A percentile compares a stretch with the other conserved stretches of the same genome.
Evolutionary conservation across 148 eudicot species (phyloP).

Genomic region (Camellia granthamiana): DNA sequence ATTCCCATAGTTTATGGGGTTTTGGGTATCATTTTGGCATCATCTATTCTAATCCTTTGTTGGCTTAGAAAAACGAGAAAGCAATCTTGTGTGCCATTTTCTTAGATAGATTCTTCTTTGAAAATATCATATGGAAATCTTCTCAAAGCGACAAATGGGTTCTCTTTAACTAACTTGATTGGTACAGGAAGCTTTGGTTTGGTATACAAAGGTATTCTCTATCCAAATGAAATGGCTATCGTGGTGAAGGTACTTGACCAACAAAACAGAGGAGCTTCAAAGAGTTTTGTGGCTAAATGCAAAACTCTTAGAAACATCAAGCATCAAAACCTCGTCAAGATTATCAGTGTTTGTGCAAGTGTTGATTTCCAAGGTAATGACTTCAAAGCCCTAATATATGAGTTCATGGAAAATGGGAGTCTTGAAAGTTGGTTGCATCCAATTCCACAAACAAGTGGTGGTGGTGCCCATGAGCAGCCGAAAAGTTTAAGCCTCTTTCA

Average conservation of each 20-base stretch:
- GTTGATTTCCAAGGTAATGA: too few relatives aligned
- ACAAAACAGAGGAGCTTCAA: slow-evolving; percentile 21
- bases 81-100: neutral
- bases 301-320: too few relatives aligned
- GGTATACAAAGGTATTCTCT: slow-evolving; percentile 25
- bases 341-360: too few relatives aligned
- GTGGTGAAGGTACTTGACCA: slow-evolving; percentile 30
- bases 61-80: neutral
- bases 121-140: slow-evolving; percentile 24
- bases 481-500: too few relatives aligned
- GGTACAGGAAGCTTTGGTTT: slow-evolving; percentile 27
- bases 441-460: too few relatives aligned
- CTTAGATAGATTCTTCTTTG: neutral
- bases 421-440: too few relatives aligned
- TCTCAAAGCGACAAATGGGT: slow-evolving; percentile 22
- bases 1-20: slow-evolving; percentile 2
- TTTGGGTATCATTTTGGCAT: neutral
- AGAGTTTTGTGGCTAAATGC: neutral
- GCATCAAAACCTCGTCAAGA: too few relatives aligned
- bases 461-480: too few relatives aligned
- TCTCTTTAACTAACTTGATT: slow-evolving; percentile 24
- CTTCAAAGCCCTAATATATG: too few relatives aligned
- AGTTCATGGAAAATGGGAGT: too few relatives aligned
- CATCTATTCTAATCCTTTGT: neutral
- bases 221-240: neutral